Conservation (phyloP, 208 protist genomes). For the Trypanosoma caninum region DNA sequence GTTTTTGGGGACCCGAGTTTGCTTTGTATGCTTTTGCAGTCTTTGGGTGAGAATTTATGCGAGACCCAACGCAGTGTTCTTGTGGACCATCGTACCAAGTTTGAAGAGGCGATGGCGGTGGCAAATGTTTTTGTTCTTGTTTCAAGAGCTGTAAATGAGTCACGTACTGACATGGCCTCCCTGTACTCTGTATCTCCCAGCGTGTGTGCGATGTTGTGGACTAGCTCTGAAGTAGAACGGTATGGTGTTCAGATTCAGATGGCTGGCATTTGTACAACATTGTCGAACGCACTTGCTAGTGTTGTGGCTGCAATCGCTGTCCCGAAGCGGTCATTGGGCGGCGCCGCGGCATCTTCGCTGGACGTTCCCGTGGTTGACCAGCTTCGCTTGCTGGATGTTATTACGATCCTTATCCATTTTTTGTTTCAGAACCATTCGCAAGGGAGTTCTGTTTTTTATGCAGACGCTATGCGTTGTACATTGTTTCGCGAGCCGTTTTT, state of each 20-base stretch:
- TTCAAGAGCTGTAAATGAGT: slow-evolving; percentile 56
- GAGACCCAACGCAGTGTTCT: slow-evolving; percentile 42
- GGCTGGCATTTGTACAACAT: slow-evolving; percentile 26
- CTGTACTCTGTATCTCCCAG: slow-evolving; percentile 32
- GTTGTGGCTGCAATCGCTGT: slow-evolving; percentile 12
- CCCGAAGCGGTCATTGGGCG: not conserved
- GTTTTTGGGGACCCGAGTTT: slow-evolving; percentile 50
- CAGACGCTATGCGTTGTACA: slow-evolving; percentile 42
- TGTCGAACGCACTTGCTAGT: slow-evolving; percentile 42
- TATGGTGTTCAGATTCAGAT: slow-evolving; percentile 43
- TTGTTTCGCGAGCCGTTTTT: slow-evolving; percentile 66
- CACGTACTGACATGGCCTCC: slow-evolving; percentile 42
- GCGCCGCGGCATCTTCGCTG: slow-evolving; percentile 12
- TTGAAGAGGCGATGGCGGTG: slow-evolving; percentile 44
- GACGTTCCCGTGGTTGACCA: slow-evolving; percentile 20
- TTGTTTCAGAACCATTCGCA: slow-evolving; percentile 42
- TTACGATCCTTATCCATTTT: slow-evolving; percentile 58
- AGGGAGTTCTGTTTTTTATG: slow-evolving; percentile 20
- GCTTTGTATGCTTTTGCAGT: slow-evolving; percentile 35
- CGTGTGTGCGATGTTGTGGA: slow-evolving; percentile 45
- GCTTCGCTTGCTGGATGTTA: slow-evolving; percentile 50
- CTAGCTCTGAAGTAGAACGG: slow-evolving; percentile 31
- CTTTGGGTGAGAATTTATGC: slow-evolving; percentile 32
- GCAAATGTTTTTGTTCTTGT: slow-evolving; percentile 61
- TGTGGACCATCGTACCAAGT: slow-evolving; percentile 52